Evolutionary conservation across 2,329 filamentous ascomycete genomes (phyloP).

Genomic region (Blastomyces percursus): DNA sequence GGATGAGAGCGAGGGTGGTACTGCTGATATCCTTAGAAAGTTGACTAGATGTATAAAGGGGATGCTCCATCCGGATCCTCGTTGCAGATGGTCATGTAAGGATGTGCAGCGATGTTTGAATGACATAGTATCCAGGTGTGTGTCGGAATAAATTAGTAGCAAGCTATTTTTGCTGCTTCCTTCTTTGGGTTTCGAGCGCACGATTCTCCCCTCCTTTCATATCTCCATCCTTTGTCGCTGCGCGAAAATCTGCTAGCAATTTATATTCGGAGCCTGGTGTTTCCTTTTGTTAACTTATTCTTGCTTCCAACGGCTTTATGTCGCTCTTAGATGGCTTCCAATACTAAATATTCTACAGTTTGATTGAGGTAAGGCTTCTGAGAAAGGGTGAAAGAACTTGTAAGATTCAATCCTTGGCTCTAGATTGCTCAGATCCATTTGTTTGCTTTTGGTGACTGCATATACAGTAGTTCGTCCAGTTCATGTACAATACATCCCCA

Average conservation of each 20-base stretch:
- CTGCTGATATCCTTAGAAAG: conserved; percentile 25
- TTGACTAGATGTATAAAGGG: conserved; percentile 27
- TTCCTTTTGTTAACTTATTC: neutral
- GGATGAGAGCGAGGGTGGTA: conserved; percentile 17
- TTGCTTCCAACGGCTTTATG: neutral
- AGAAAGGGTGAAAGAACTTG: neutral
- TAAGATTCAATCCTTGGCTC: neutral
- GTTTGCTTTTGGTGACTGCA: neutral
- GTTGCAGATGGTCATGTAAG: conserved; percentile 28
- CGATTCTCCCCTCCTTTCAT: neutral
- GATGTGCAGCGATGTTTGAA: conserved; percentile 28
- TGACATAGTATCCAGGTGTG: conserved; percentile 17
- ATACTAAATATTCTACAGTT: neutral
- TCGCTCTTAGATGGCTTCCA: neutral
- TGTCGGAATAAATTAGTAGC: neutral
- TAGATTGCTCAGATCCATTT: neutral
- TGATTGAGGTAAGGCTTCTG: neutral
- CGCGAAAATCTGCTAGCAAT: neutral
- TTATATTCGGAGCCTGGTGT: neutral
- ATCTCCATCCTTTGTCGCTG: neutral
- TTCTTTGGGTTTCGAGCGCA: neutral
- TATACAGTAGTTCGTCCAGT: neutral
- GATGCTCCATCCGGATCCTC: conserved; percentile 32
- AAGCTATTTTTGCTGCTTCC: neutral
- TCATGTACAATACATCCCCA: neutral